Evolutionary conservation across 1,284 basidiomycete species (phyloP).

Genomic region (Phylloporus sp.): DNA sequence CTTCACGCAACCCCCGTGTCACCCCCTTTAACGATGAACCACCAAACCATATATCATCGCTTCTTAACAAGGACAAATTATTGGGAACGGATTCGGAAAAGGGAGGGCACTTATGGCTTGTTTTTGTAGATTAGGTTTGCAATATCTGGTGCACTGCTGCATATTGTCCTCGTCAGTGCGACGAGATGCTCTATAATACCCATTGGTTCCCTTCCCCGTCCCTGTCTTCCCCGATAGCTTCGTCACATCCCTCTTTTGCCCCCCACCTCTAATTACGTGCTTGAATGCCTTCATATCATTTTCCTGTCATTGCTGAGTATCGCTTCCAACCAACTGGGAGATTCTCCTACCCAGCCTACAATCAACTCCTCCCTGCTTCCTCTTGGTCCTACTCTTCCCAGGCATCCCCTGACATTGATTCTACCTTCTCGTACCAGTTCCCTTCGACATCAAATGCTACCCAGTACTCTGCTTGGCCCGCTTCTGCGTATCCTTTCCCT

Average conservation of each 20-base stretch:
- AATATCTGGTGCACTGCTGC: too few relatives aligned
- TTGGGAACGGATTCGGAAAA: too few relatives aligned
- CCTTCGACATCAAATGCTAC: slow-evolving; percentile 25
- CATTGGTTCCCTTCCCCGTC: too few relatives aligned
- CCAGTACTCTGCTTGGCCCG: slow-evolving; percentile 29
- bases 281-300: slow-evolving; percentile 41
- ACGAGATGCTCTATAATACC: slow-evolving; percentile 36
- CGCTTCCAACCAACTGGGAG: slow-evolving; percentile 38
- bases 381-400: slow-evolving; percentile 35
- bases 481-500: slow-evolving; percentile 26
- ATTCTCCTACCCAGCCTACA: slow-evolving; percentile 25
- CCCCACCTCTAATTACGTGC: slow-evolving; percentile 26
- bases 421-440: slow-evolving; percentile 20
- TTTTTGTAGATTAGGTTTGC: too few relatives aligned
- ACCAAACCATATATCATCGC: too few relatives aligned
- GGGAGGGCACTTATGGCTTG: too few relatives aligned
- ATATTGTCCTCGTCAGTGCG: too few relatives aligned
- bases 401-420: slow-evolving; percentile 21
- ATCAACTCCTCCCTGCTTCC: slow-evolving; percentile 27
- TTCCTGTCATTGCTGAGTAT: slow-evolving; percentile 35
- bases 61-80: too few relatives aligned
- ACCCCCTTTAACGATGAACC: too few relatives aligned
- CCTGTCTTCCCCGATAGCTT: slow-evolving; percentile 5
- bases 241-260: background rate
- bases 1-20: too few relatives aligned